Percentiles rank a stretch among this genome's conserved stretches.
These are phyloP conservation scores for Neonectria coccinea DNA, from an alignment of 2,329 filamentous ascomycete genomes.

Conservation along the genomic window DNA sequence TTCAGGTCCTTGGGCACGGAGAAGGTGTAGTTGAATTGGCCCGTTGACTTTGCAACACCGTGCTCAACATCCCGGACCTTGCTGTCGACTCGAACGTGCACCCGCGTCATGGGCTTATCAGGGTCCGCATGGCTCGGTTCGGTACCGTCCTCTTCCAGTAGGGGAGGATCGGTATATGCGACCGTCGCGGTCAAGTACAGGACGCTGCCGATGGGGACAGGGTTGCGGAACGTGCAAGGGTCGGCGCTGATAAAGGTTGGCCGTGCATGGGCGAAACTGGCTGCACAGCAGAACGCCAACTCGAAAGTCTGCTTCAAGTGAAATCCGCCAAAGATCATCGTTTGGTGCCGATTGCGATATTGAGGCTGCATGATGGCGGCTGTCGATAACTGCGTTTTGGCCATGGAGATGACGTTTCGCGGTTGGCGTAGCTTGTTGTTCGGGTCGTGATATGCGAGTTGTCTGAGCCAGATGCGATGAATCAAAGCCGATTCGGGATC, in stretches of 20 bases:
- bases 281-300: slow-evolving; percentile 48
- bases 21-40: slow-evolving; percentile 49
- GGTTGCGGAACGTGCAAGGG: slow-evolving; percentile 48
- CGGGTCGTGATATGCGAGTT: slow-evolving; percentile 46
- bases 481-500: slow-evolving; percentile 47
- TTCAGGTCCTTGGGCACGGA: slow-evolving; percentile 45
- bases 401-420: slow-evolving; percentile 43
- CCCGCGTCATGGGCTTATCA: slow-evolving; percentile 43
- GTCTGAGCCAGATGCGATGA: slow-evolving; percentile 47
- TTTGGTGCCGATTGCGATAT: slow-evolving; percentile 46
- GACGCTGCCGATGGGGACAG: slow-evolving; percentile 47
- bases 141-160: slow-evolving; percentile 45
- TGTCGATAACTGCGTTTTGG: slow-evolving; percentile 43
- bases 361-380: slow-evolving; percentile 49
- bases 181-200: slow-evolving; percentile 46
- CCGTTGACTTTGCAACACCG: slow-evolving; percentile 45
- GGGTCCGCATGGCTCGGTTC: slow-evolving; percentile 39
- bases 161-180: slow-evolving; percentile 47
- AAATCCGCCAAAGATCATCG: slow-evolving; percentile 49
- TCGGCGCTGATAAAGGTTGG: slow-evolving; percentile 48
- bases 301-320: slow-evolving; percentile 49
- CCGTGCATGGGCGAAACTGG: slow-evolving; percentile 48
- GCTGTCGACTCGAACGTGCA: slow-evolving; percentile 48
- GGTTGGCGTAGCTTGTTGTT: slow-evolving; percentile 44
- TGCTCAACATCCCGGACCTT: slow-evolving; percentile 49